Evolutionary conservation across 495 filamentous ascomycete species (phyloP).

Genomic region (Aeminium ludgeri): DNA sequence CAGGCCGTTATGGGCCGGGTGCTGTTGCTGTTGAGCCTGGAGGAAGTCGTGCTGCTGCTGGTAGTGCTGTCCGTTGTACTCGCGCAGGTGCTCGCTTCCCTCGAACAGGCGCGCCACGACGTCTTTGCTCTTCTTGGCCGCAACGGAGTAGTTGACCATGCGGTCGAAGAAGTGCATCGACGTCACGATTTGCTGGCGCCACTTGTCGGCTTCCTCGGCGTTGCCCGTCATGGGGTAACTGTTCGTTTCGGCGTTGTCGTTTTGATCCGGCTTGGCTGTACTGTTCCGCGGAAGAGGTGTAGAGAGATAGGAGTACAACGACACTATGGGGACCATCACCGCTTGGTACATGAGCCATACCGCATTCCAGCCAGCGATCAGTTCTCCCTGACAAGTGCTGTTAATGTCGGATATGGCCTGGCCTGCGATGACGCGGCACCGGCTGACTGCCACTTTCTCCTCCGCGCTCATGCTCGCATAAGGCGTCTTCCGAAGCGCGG

Average conservation of each 20-base stretch:
- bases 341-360: slow-evolving; percentile 75
- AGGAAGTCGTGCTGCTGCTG: neutral
- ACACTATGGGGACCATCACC: slow-evolving; percentile 58
- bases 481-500: slow-evolving; percentile 47
- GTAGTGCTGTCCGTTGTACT: slow-evolving; percentile 5
- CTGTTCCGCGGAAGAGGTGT: neutral
- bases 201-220: slow-evolving; percentile 21
- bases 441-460: slow-evolving; percentile 51
- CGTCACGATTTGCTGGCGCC: slow-evolving; percentile 41
- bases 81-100: slow-evolving; percentile 26
- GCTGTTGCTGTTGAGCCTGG: too few relatives aligned
- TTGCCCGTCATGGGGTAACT: slow-evolving; percentile 5
- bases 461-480: slow-evolving; percentile 42
- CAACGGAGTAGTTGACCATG: slow-evolving; percentile 53
- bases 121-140: slow-evolving; percentile 50
- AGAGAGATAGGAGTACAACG: slow-evolving; percentile 28
- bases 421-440: slow-evolving; percentile 51
- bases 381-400: slow-evolving; percentile 48
- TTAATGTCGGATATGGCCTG: slow-evolving; percentile 56
- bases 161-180: slow-evolving; percentile 51
- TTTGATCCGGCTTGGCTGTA: neutral
- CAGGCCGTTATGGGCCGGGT: too few relatives aligned
- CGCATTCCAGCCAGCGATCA: slow-evolving; percentile 67
- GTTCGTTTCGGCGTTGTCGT: neutral
- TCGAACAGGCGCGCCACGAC: slow-evolving; percentile 55